Conservation (phyloP, 768 basidiomycete genomes). For the Leccinellum albellum region DNA sequence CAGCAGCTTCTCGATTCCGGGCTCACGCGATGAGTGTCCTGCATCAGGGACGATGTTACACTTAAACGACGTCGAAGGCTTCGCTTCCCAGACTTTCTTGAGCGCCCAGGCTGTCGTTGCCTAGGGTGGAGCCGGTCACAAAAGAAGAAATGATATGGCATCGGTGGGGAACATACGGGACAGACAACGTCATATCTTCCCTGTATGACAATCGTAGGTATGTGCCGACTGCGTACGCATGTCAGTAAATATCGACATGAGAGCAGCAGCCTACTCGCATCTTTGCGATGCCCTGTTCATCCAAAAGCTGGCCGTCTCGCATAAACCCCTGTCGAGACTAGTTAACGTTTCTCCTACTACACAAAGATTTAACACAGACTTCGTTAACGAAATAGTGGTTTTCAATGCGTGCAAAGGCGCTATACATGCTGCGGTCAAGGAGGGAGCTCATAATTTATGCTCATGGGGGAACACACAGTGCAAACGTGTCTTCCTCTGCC, state of each 20-base stretch:
- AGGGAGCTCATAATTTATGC: constrained; percentile 2
- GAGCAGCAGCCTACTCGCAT: constrained; percentile 49
- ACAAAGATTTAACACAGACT: constrained; percentile 34
- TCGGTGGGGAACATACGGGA: constrained; percentile 47
- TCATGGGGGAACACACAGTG: constrained; percentile 49
- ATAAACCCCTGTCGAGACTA: constrained; percentile 63
- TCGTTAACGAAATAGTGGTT: constrained; percentile 89
- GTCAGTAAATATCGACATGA: constrained; percentile 5
- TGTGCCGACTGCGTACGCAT: constrained; percentile 62
- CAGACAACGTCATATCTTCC: constrained; percentile 90
- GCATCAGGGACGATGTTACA: constrained; percentile 79
- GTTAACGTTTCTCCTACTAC: constrained; percentile 5
- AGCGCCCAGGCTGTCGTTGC: constrained; percentile 77
- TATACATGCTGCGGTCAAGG: constrained; percentile 26
- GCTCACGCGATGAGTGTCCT: constrained; percentile 81
- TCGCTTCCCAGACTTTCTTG: constrained; percentile 80
- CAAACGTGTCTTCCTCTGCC: constrained; percentile 70
- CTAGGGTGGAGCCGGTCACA: constrained; percentile 33
- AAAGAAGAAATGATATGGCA: background rate
- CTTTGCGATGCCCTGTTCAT: constrained; percentile 80
- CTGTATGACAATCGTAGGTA: constrained; percentile 79
- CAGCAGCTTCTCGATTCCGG: constrained; percentile 62
- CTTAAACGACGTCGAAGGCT: constrained; percentile 34
- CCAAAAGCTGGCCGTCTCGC: constrained; percentile 83
- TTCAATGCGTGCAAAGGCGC: constrained; percentile 84